Evolutionary conservation across 23 red algal species (phyloP), one percentile per base, ranked within the genome.

Genomic region (Gracilaria gracilis): DNA sequence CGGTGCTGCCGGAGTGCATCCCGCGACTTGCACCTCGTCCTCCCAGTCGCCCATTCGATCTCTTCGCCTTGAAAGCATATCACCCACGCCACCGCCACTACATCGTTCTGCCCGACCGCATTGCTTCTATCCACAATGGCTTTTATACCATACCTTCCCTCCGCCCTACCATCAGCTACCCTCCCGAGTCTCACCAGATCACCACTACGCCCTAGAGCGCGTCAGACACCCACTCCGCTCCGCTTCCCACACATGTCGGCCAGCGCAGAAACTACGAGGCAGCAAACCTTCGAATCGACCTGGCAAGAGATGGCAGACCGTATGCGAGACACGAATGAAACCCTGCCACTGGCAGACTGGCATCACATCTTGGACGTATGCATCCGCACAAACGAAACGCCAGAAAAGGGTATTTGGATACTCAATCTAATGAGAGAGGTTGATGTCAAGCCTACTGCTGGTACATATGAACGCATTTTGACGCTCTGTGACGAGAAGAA

Each of bases 401-500:
- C 82, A 1, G 50, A 35, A 29, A 67, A 71, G 9, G 86, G 51
- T 4, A 61, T 95, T 11, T 95, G 88, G 87, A 25, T 90, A 25
- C 78, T 95, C 32, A 69, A 77, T 23, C 54, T 80, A 8, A 95
- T 95, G 92, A 20, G 74, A 24, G 79, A 79, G 29, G n/a, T 71
- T 4, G 86, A 76, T 11, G 36, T 47, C 23, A 73, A 33, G 21
- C 34, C 93, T 0, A 92, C 85, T 21, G 82, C 88, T 24, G 82
- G 49, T 1, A 61, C 93, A 11, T 95, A 92, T 23, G 86, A 95
- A 34, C 91, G 80, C 17, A 47, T 95, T 47, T 78, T 95, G 6
- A 35, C 36, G 25, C 49, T 89, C 14, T 95, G 93, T 47, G 42
- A 48, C 13, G 35, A 35, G 4, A 62, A 32, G 24, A 59, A 65